Base-by-base conservation (phyloP, 768 basidiomycete genomes). In the Suillus alpinus region DNA sequence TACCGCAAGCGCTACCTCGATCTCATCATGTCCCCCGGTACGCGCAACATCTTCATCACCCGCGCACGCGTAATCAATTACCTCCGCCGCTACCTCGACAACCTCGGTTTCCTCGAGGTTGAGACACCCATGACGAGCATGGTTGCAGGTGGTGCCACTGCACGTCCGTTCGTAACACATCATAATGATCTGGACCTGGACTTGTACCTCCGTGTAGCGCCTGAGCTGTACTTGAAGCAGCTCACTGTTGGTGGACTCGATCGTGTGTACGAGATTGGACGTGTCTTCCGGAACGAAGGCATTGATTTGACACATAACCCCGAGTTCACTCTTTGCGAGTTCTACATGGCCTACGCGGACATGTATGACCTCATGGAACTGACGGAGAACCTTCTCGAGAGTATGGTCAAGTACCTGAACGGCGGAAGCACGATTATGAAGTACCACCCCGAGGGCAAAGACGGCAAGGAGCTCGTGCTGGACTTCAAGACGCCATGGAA, bases 291-390 rank as follows among this genome's bases (percentile, higher is more conserved):
- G 51, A 99, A 98, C 75, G 97, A 99, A 74, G 92, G 95, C 34
- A 99, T 99, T 70, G 97, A 99, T 77, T 79, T 99, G 65, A 99
- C 97, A 18, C 97, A 99, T 76, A 99, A 99, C 76, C 97, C 97
- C 66, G 97, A 99, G 75, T 98, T 98, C 79, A 92, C 94, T 6
- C 96, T 98, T 77, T 98, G 96, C 83, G 96, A 99, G 79, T 98
- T 99, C 77, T 99, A 98, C 72, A 98, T 99, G 96, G 96, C 97
- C 34, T 98, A 98, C 68, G 97, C 97, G 61, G 97, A 98, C 74
- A 95, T 96, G 95, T 90, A 93, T 78, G 97, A 98, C 71, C 61
- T 98, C 60, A 98, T 99, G 96, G 97, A 98, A 44, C 82, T 98
- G 60, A 99, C 97, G 16, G 97, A 99, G 76, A 77, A 78, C 46